These are phyloP conservation scores for Pseudopediastrum boryanum DNA, from an alignment of 139 green algal species.

Conservation along the genomic window DNA sequence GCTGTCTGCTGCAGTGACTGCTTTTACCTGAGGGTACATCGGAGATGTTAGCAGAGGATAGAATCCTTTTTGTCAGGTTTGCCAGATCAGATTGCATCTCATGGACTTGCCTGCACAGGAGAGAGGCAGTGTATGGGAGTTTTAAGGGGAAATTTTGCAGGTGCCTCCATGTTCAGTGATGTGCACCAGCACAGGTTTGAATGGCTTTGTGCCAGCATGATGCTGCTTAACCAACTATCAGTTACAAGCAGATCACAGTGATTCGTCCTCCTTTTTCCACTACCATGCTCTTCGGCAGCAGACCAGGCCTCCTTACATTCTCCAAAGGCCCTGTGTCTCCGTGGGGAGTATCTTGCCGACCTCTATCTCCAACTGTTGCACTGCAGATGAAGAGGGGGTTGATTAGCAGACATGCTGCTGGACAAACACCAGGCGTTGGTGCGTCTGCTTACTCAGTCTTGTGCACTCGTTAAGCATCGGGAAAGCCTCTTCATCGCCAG, in stretches of 20 bases:
- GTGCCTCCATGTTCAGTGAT: too few relatives aligned
- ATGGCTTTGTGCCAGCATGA: too few relatives aligned
- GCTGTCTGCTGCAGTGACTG: not conserved
- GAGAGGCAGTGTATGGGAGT: conserved; percentile 16
- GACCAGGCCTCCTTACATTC: too few relatives aligned
- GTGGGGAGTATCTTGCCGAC: conserved; percentile 2
- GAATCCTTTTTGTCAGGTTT: conserved; percentile 9
- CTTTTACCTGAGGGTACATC: not conserved
- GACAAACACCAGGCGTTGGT: not conserved
- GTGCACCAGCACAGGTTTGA: too few relatives aligned
- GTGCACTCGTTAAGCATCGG: conserved; percentile 42
- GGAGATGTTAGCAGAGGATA: conserved; percentile 2
- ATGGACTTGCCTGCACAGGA: conserved; percentile 24
- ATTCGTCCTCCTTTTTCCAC: too few relatives aligned
- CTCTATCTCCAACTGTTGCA: conserved; percentile 43
- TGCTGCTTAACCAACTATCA: too few relatives aligned
- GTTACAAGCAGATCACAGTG: too few relatives aligned
- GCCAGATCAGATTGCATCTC: conserved; percentile 17
- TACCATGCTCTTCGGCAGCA: too few relatives aligned
- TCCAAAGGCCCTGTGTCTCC: too few relatives aligned
- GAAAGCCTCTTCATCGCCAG: conserved; percentile 41
- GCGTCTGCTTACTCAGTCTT: conserved; percentile 14
- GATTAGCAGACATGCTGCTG: not conserved
- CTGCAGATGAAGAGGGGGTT: not conserved
- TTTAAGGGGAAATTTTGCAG: too few relatives aligned